Conservation (phyloP, 257 asterid genomes). For the Penstemon davidsonii region DNA sequence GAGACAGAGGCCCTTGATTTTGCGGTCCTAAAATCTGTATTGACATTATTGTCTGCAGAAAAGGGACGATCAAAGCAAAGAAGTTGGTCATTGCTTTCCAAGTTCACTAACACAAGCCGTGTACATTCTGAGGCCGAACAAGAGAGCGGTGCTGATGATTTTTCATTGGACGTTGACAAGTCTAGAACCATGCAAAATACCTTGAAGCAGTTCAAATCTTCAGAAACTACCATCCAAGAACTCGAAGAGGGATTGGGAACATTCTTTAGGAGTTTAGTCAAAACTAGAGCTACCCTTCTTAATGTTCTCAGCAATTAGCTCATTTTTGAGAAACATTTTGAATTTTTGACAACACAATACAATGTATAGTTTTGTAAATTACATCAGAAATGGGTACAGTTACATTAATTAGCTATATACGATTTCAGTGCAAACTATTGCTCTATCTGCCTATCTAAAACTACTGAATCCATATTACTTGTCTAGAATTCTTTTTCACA, state of each 20-base stretch:
- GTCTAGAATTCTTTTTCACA: no score
- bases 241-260: constrained; percentile 27
- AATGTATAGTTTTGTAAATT: constrained; percentile 10
- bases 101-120: constrained; percentile 21
- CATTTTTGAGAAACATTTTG: neutral
- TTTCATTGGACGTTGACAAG: constrained; percentile 13
- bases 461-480: no score
- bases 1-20: constrained; percentile 20
- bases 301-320: constrained; percentile 26
- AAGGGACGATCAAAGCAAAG: neutral
- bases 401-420: neutral
- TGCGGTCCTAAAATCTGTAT: constrained; percentile 23
- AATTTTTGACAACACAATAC: no score
- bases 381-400: neutral
- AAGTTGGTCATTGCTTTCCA: constrained; percentile 31
- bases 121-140: neutral
- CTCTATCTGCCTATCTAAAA: neutral
- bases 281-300: constrained; percentile 39
- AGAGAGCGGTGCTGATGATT: neutral
- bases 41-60: constrained; percentile 19
- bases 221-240: constrained; percentile 28
- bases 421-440: neutral
- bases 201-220: constrained; percentile 16
- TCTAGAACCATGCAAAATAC: neutral
- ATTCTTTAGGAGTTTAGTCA: constrained; percentile 29